Conservation (phyloP, 75 land plant species). For the Pinus albicaulis region DNA sequence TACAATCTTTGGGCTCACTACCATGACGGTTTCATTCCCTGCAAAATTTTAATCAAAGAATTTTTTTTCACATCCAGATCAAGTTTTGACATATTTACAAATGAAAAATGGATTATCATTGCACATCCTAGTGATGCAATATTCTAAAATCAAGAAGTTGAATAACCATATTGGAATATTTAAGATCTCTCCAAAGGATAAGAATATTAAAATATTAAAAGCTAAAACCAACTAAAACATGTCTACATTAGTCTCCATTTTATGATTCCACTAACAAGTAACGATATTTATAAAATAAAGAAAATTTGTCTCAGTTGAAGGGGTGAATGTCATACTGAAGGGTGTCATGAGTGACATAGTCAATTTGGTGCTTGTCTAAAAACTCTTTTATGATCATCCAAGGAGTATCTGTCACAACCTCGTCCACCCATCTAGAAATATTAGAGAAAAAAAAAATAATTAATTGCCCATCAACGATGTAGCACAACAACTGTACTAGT, state of each 20-base stretch:
- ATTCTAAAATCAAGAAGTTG: no score
- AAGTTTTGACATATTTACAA: no score
- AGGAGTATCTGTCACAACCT: slow-evolving; percentile 44
- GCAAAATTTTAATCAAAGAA: no score
- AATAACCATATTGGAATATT: no score
- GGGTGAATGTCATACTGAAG: slow-evolving; percentile 35
- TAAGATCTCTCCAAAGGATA: background rate
- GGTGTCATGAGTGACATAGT: slow-evolving; percentile 40
- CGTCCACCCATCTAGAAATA: slow-evolving; percentile 53
- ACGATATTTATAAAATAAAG: background rate
- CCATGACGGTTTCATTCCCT: no score
- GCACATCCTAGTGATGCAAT: no score
- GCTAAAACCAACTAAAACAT: background rate
- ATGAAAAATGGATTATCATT: no score
- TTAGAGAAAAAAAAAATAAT: background rate
- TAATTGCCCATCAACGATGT: slow-evolving; percentile 42
- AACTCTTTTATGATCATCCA: slow-evolving; percentile 50
- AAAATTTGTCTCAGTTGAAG: background rate
- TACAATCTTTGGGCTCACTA: no score
- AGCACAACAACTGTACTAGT: slow-evolving; percentile 33
- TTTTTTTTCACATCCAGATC: no score
- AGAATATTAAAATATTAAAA: background rate
- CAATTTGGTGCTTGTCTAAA: slow-evolving; percentile 40
- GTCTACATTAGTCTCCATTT: background rate
- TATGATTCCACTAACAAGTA: background rate